Conservation (phyloP, 768 basidiomycete species). For the Tulasnella sp. region DNA sequence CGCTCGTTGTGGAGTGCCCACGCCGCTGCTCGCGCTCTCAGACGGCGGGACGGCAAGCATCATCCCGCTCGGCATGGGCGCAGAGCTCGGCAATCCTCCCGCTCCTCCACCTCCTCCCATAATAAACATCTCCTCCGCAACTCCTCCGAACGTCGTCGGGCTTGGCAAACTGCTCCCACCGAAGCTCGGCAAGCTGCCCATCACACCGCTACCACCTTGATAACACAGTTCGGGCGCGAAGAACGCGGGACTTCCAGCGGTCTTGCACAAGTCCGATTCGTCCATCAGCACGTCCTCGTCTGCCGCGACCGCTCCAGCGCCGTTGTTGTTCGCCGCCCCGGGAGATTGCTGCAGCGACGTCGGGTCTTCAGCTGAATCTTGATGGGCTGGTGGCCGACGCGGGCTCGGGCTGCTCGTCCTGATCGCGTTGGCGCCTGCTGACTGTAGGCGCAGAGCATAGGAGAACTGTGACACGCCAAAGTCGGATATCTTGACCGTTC, state of each 20-base stretch:
- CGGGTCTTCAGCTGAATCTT: constrained; percentile 39
- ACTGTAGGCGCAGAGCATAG: constrained; percentile 74
- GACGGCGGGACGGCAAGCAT: not conserved
- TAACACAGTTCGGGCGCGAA: constrained; percentile 92
- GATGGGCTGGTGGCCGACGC: not conserved
- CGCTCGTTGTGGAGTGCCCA: not conserved
- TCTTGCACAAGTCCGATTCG: constrained; percentile 81
- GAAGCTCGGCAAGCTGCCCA: constrained; percentile 32
- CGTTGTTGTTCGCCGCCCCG: not conserved
- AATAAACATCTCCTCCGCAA: constrained; percentile 13
- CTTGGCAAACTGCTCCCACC: constrained; percentile 29
- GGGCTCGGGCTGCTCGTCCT: constrained; percentile 25
- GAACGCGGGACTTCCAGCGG: constrained; percentile 93
- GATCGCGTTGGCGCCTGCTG: constrained; percentile 44
- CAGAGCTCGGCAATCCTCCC: constrained; percentile 29
- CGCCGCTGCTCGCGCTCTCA: not conserved
- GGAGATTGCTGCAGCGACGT: not conserved
- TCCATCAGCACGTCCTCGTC: constrained; percentile 54
- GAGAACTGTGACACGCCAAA: constrained; percentile 98
- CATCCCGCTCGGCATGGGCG: constrained; percentile 16
- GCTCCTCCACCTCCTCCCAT: constrained; percentile 17
- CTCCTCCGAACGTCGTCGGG: constrained; percentile 27
- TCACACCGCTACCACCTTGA: constrained; percentile 41
- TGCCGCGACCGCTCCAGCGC: not conserved
- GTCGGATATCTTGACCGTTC: constrained; percentile 94